A percentile compares a stretch with the other conserved stretches of the same genome.
phyloP scores from a whole-genome alignment of 805 yeast genomes.

The Ogataea pilisensis region DNA sequence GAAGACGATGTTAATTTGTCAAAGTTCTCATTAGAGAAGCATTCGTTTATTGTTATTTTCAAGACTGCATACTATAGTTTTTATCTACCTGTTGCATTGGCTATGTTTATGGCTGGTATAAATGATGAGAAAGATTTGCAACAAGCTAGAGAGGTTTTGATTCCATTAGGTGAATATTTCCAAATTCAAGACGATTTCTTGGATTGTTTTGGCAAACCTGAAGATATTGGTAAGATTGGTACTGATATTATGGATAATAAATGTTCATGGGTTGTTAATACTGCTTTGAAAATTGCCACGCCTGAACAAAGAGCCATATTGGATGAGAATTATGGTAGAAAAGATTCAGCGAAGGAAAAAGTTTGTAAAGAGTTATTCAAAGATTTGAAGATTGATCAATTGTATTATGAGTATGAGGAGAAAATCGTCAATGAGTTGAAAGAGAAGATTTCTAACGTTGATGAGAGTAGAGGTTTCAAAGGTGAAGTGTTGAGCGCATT shows the following conservation, averaged over 20 bases:
- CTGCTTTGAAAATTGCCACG: conserved; percentile 74
- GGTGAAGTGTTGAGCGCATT: conserved; percentile 79
- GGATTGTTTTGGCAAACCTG: conserved; percentile 97
- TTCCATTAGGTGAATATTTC: conserved; percentile 97
- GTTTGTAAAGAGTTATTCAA: conserved; percentile 68
- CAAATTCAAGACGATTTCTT: conserved; percentile 97
- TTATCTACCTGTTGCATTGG: conserved; percentile 95
- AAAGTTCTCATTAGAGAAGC: conserved; percentile 84
- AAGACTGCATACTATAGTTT: conserved; percentile 97
- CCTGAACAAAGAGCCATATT: conserved; percentile 78
- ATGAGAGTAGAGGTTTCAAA: conserved; percentile 93
- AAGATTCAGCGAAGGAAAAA: conserved; percentile 64
- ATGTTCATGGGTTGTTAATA: conserved; percentile 96
- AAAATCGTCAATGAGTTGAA: conserved; percentile 59
- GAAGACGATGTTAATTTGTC: conserved; percentile 87
- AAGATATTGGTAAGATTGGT: conserved; percentile 96
- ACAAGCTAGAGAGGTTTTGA: conserved; percentile 82
- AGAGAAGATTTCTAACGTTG: conserved; percentile 62
- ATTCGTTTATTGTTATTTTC: conserved; percentile 91
- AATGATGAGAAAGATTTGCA: conserved; percentile 67
- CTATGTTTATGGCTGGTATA: conserved; percentile 89
- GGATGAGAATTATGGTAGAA: conserved; percentile 88
- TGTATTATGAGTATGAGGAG: conserved; percentile 83
- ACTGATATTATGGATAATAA: conserved; percentile 98
- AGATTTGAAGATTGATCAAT: conserved; percentile 65